A percentile compares a stretch with the other conserved stretches of the same genome.
phyloP scores from a whole-genome alignment of 805 yeast species.

The Candida ponderosae region DNA sequence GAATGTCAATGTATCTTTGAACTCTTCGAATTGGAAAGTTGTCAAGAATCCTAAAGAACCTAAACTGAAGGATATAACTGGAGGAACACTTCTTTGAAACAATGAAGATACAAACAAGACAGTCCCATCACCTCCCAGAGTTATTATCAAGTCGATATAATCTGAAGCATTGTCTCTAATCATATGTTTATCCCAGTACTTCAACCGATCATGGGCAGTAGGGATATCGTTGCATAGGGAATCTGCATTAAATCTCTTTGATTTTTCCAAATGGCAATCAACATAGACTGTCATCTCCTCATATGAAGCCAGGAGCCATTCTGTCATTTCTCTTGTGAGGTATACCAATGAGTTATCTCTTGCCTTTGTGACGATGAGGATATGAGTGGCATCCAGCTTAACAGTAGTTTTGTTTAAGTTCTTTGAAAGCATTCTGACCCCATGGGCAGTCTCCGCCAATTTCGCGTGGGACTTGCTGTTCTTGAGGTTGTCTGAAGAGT shows the following conservation, averaged over 20 bases:
- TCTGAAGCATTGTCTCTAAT: slow-evolving; percentile 32
- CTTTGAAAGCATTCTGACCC: slow-evolving; percentile 68
- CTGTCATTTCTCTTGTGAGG: slow-evolving; percentile 71
- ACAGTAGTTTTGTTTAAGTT: slow-evolving; percentile 66
- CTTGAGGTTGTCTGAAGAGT: slow-evolving; percentile 34
- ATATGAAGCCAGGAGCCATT: slow-evolving; percentile 52
- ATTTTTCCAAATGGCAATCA: slow-evolving; percentile 56
- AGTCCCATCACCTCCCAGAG: slow-evolving; percentile 97
- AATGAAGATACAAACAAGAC: slow-evolving; percentile 82
- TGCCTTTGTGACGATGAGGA: slow-evolving; percentile 85
- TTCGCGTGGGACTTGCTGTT: slow-evolving; percentile 65
- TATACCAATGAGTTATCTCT: slow-evolving; percentile 72
- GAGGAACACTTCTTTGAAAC: slow-evolving; percentile 84
- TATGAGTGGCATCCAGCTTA: slow-evolving; percentile 57
- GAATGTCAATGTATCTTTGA: slow-evolving; percentile 45
- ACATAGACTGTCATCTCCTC: slow-evolving; percentile 52
- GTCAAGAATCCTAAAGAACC: slow-evolving; percentile 94
- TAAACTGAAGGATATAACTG: slow-evolving; percentile 78
- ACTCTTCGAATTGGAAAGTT: slow-evolving; percentile 72
- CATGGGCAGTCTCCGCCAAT: slow-evolving; percentile 74
- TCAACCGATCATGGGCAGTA: slow-evolving; percentile 35
- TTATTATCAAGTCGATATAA: slow-evolving; percentile 67
- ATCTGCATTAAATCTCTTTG: slow-evolving; percentile 54
- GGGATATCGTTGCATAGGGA: slow-evolving; percentile 44
- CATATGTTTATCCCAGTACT: slow-evolving; percentile 63